These are phyloP conservation scores for Drosera capensis DNA, from an alignment of 148 eudicot species.

Conservation along the genomic window DNA sequence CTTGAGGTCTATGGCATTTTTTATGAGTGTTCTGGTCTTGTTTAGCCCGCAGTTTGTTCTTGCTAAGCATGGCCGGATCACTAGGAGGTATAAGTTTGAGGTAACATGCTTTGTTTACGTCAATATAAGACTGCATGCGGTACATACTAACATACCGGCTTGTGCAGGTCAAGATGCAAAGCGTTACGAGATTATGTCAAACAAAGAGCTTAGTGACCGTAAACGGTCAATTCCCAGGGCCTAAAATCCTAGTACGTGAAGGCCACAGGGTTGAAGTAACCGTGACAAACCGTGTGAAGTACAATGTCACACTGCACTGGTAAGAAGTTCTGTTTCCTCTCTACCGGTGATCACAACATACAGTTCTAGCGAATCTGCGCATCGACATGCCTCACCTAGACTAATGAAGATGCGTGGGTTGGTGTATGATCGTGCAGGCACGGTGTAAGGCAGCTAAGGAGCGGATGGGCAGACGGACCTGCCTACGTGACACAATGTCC, in stretches of 20 bases:
- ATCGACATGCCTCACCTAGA: no score
- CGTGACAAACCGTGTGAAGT: conserved; percentile 13
- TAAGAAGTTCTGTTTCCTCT: no score
- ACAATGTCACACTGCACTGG: conserved; percentile 24
- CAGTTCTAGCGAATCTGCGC: no score
- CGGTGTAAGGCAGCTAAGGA: no score
- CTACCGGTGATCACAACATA: no score
- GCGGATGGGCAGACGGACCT: conserved; percentile 19
- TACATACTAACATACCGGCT: background rate
- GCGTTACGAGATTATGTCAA: conserved; percentile 14
- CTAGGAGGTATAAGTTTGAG: conserved; percentile 18
- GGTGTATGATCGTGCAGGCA: no score
- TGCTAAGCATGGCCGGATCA: conserved; percentile 12
- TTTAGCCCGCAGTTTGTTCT: conserved; percentile 9
- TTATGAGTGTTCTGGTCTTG: conserved; percentile 4
- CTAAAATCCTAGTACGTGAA: conserved; percentile 15
- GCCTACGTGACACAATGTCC: conserved; percentile 21
- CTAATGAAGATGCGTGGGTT: no score
- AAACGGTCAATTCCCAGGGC: conserved; percentile 21
- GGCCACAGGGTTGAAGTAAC: conserved; percentile 17
- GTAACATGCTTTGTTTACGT: background rate
- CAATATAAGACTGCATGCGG: background rate
- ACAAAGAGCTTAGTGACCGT: conserved; percentile 18
- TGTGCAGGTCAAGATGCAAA: conserved; percentile 17
- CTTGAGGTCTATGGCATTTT: conserved; percentile 1